These are phyloP conservation scores for Serendipita vermifera DNA, from an alignment of 768 basidiomycete species.

Conservation along the genomic window DNA sequence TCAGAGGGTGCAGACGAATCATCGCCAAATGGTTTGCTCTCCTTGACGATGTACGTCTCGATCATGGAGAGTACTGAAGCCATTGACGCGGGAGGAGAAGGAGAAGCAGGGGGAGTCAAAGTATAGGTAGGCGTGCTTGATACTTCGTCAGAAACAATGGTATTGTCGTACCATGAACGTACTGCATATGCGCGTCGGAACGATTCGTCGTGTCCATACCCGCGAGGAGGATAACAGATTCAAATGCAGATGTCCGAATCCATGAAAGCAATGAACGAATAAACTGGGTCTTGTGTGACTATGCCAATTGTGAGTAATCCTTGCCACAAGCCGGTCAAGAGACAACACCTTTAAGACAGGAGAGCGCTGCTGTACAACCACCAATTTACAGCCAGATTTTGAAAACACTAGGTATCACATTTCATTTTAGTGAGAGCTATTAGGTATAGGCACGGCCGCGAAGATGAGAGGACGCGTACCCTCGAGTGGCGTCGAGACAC, in stretches of 20 bases:
- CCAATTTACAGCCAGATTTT: conserved; percentile 33
- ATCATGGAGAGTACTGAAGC: conserved; percentile 33
- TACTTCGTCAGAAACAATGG: no score
- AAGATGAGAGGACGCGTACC: conserved; percentile 30
- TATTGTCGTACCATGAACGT: conserved; percentile 19
- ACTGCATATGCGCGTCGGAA: conserved; percentile 70
- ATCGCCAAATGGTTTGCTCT: no score
- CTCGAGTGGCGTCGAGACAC: conserved; percentile 66
- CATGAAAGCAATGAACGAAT: conserved; percentile 45
- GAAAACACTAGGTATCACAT: conserved; percentile 72
- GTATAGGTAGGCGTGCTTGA: conserved; percentile 54
- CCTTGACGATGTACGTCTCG: conserved; percentile 33
- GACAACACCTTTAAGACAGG: conserved; percentile 56
- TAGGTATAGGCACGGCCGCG: conserved; percentile 1
- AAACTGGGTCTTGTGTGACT: conserved; percentile 61
- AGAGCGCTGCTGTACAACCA: conserved; percentile 65
- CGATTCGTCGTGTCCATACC: conserved; percentile 65
- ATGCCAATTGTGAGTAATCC: neutral
- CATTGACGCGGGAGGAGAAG: conserved; percentile 32
- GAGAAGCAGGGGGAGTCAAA: conserved; percentile 33
- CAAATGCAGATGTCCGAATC: conserved; percentile 36
- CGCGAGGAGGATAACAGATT: conserved; percentile 48
- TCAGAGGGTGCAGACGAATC: no score
- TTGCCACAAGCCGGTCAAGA: neutral
- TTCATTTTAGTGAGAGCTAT: neutral